phyloP scores from a whole-genome alignment of 768 basidiomycete species.

The Auricularia auricula-judae region DNA sequence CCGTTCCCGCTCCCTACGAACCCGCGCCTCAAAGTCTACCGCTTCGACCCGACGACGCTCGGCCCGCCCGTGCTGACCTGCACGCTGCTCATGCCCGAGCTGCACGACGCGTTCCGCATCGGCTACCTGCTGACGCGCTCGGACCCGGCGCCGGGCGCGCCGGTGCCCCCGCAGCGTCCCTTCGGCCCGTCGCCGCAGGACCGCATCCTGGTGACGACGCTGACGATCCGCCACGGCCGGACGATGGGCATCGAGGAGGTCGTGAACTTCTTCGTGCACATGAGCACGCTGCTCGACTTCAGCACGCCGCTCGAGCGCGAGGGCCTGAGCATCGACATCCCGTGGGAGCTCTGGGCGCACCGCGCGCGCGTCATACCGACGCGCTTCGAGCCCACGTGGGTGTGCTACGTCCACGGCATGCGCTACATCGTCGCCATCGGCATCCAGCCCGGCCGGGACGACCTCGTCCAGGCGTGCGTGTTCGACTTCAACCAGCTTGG shows the following conservation, averaged over 20 bases:
- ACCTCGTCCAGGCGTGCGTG: background rate
- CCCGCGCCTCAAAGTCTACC: background rate
- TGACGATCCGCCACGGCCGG: background rate
- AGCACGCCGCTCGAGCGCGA: background rate
- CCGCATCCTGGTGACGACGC: background rate
- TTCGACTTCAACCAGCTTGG: background rate
- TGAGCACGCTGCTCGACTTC: background rate
- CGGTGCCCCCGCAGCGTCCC: background rate
- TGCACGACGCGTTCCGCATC: background rate
- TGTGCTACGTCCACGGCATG: background rate
- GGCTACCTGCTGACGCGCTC: background rate
- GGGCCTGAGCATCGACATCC: background rate
- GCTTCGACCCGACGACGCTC: background rate
- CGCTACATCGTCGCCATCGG: background rate
- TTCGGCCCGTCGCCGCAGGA: background rate
- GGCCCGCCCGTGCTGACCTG: background rate
- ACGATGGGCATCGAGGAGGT: background rate
- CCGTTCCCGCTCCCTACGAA: background rate
- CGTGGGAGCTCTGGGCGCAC: background rate
- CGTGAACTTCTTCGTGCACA: background rate
- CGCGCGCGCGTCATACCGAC: background rate
- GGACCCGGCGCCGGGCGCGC: background rate
- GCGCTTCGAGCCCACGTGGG: background rate
- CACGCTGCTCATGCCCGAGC: background rate
- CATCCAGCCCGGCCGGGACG: background rate